Base-by-base conservation (phyloP, 2,329 filamentous ascomycete species). In the Stylonectria norvegica region DNA sequence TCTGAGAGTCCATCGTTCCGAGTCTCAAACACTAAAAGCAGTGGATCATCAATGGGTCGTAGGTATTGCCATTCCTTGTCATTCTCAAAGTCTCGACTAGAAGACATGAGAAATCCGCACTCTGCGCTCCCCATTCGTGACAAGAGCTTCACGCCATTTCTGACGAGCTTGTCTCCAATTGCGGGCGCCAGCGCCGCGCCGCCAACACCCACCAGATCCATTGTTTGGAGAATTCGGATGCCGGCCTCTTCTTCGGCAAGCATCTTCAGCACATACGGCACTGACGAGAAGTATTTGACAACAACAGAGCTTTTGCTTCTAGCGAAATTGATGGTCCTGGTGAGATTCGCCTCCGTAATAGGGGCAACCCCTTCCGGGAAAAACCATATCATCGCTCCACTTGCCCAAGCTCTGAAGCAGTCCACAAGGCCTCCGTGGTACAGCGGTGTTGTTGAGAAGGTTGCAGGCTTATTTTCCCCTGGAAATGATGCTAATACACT, bases 351-450 rank as follows among this genome's bases (percentile, higher is more conserved):
- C 3, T 70, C 68, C 0, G 79, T 84, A 12, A 84, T 75, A 0
- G 80, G 78, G 0, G 70, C 59, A 5, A 67, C 60, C 2, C 72
- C 72, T 15, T 75, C 72, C 0, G 80, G 79, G 46, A 83, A 85
- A 8, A 84, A 64, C 75, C 78, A 84, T 3, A 83, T 75, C 50
- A 75, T 58, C 0, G 77, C 72, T 14, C 69, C 70, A 41, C 76
- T 79, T 2, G 76, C 75, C 79, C 81, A 83, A 0, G 78, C 71
- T 35, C 81, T 65, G 32, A 84, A 74, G 15, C 76, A 69, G 54
- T 85, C 81, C 1, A 80, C 77, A 7, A 83, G 68, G 0, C 81
- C 81, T 2, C 81, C 81, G 49, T 84, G 79, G 47, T 83, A 85
- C 0, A 85, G 65, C 0, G 81, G 81, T 3, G 81, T 85, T 0